Conservation (phyloP, 352 stramenopile species). For the Globisporangium iwayamae region DNA sequence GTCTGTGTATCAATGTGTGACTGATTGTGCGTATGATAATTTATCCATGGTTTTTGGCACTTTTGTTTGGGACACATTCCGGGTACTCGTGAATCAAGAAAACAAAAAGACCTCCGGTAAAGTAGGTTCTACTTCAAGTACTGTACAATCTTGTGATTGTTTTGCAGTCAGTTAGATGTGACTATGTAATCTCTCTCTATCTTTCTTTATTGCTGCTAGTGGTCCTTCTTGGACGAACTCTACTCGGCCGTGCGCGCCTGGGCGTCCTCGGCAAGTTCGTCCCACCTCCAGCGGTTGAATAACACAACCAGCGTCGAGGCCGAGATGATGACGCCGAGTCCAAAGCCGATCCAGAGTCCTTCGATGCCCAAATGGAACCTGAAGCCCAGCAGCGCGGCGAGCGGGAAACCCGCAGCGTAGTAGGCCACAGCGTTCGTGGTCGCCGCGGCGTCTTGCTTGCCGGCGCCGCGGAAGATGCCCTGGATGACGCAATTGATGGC, state of each 20-base stretch:
- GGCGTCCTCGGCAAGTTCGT: constrained; percentile 30
- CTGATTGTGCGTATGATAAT: background rate
- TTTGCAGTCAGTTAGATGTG: too few species aligned
- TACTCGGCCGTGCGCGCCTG: constrained; percentile 33
- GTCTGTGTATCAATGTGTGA: too few species aligned
- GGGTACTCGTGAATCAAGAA: background rate
- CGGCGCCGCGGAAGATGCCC: constrained; percentile 34
- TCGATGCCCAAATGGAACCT: constrained; percentile 38
- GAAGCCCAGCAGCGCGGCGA: constrained; percentile 57
- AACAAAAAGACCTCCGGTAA: background rate
- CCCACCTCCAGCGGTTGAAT: constrained; percentile 21
- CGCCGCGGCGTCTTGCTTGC: constrained; percentile 28
- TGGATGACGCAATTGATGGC: constrained; percentile 28
- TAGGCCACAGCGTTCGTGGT: constrained; percentile 55
- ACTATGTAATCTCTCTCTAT: background rate
- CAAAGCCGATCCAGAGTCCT: constrained; percentile 59
- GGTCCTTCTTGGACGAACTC: background rate
- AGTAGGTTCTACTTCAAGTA: background rate
- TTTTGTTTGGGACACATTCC: background rate
- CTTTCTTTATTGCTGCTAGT: background rate
- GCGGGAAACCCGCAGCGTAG: constrained; percentile 69
- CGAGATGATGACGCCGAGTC: constrained; percentile 36
- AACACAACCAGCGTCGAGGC: constrained; percentile 6
- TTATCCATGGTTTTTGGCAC: background rate
- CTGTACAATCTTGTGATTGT: background rate